phyloP scores from a whole-genome alignment of 495 filamentous ascomycete species.

The Penicillium tannophilum region DNA sequence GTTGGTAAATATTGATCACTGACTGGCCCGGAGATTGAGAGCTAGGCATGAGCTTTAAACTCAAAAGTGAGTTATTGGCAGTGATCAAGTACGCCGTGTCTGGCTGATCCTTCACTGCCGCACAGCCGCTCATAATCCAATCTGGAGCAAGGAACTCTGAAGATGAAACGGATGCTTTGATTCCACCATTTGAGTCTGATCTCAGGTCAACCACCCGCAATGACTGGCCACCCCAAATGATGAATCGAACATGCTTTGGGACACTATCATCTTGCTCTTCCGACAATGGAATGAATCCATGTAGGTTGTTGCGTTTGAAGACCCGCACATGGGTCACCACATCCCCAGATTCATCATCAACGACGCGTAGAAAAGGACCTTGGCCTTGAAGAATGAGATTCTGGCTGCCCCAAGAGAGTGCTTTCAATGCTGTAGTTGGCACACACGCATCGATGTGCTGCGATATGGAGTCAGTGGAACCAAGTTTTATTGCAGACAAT shows the following conservation, averaged over 20 bases:
- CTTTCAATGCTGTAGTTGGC: constrained; percentile 45
- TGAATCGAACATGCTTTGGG: constrained; percentile 45
- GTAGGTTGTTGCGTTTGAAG: constrained; percentile 47
- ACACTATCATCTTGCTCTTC: constrained; percentile 16
- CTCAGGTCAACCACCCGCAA: constrained; percentile 60
- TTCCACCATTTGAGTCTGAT: neutral
- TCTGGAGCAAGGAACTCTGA: constrained; percentile 58
- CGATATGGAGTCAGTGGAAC: constrained; percentile 17
- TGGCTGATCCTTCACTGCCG: constrained; percentile 24
- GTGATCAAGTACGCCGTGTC: constrained; percentile 60
- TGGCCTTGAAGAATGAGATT: constrained; percentile 44
- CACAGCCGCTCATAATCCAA: constrained; percentile 80
- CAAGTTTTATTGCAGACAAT: neutral
- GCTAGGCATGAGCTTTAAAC: constrained; percentile 35
- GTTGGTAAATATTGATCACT: constrained; percentile 36
- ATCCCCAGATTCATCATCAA: constrained; percentile 39
- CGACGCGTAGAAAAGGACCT: constrained; percentile 40
- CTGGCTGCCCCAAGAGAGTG: constrained; percentile 27
- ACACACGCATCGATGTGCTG: constrained; percentile 51
- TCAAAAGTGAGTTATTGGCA: constrained; percentile 77
- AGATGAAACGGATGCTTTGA: constrained; percentile 26
- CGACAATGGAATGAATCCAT: constrained; percentile 40
- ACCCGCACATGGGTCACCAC: constrained; percentile 31
- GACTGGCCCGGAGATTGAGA: constrained; percentile 10
- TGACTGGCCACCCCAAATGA: constrained; percentile 75